Conservation (phyloP, 2,329 filamentous ascomycete genomes). For the Fusarium anguioides region DNA sequence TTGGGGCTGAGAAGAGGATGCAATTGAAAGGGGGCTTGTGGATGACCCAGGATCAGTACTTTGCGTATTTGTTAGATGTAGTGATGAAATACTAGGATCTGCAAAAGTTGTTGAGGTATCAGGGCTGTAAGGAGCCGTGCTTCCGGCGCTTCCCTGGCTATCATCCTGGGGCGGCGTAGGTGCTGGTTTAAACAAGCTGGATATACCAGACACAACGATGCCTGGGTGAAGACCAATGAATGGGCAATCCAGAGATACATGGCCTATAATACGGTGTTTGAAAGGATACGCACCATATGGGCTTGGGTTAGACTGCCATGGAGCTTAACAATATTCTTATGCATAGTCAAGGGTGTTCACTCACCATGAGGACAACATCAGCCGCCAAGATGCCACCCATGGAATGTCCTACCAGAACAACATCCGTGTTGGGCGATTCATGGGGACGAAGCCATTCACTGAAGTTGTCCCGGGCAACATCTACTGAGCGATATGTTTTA, state of each 20-base stretch:
- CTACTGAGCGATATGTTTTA: slow-evolving; percentile 77
- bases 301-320: slow-evolving; percentile 47
- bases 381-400: slow-evolving; percentile 88
- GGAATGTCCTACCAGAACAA: slow-evolving; percentile 86
- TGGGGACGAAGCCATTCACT: slow-evolving; percentile 85
- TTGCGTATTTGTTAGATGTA: slow-evolving; percentile 35
- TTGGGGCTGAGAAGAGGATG: slow-evolving; percentile 30
- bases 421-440: slow-evolving; percentile 77
- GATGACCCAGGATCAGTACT: slow-evolving; percentile 31
- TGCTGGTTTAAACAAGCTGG: slow-evolving; percentile 75
- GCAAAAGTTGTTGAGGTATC: slow-evolving; percentile 1
- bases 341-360: slow-evolving; percentile 17
- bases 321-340: background rate
- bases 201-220: slow-evolving; percentile 83
- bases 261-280: slow-evolving; percentile 81
- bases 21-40: slow-evolving; percentile 31
- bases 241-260: slow-evolving; percentile 85
- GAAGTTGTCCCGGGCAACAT: slow-evolving; percentile 83
- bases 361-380: slow-evolving; percentile 77
- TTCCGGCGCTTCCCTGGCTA: slow-evolving; percentile 1
- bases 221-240: slow-evolving; percentile 91
- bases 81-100: slow-evolving; percentile 32
- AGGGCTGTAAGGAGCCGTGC: slow-evolving; percentile 6
- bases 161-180: slow-evolving; percentile 42
- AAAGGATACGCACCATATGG: slow-evolving; percentile 57